Conservation (phyloP, 192 early-diverging fungal species). For the Funneliformis geosporum region DNA sequence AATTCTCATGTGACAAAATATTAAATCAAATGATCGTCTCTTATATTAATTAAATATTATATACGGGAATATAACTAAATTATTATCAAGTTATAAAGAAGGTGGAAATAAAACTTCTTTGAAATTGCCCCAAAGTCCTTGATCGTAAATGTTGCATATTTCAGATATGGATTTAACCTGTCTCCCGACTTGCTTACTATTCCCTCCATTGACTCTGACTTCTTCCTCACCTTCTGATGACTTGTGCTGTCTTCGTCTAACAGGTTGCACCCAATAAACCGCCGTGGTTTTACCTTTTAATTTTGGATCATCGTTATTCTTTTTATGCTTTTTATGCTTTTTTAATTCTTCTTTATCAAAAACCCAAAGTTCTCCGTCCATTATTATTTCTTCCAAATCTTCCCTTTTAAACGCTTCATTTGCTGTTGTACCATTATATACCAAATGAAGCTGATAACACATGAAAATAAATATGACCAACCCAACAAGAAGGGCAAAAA, state of each 20-base stretch:
- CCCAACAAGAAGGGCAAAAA: constrained; percentile 49
- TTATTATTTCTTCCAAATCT: constrained; percentile 50
- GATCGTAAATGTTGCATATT: constrained; percentile 43
- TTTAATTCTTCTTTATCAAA: constrained; percentile 2
- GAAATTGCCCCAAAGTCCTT: constrained; percentile 38
- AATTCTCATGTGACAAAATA: too few relatives aligned
- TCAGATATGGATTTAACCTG: constrained; percentile 36
- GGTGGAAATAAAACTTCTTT: constrained; percentile 37
- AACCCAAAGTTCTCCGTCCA: constrained; percentile 43
- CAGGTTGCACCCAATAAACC: constrained; percentile 7
- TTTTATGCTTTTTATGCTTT: neutral
- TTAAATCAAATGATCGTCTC: too few relatives aligned
- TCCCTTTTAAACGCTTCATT: constrained; percentile 63
- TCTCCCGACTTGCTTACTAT: constrained; percentile 11
- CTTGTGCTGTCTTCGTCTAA: constrained; percentile 1
- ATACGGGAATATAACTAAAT: neutral
- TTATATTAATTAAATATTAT: neutral
- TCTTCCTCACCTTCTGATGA: neutral
- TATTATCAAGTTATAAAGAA: neutral
- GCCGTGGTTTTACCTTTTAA: neutral
- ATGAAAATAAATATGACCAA: constrained; percentile 51
- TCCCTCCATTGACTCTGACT: neutral
- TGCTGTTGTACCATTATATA: constrained; percentile 49
- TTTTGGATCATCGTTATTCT: neutral
- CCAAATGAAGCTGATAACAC: constrained; percentile 52